A percentile compares a stretch with the other conserved stretches of the same genome.
These are phyloP conservation scores for Monosporascus sp. DNA, from an alignment of 2,329 filamentous ascomycete species.

Conservation along the genomic window DNA sequence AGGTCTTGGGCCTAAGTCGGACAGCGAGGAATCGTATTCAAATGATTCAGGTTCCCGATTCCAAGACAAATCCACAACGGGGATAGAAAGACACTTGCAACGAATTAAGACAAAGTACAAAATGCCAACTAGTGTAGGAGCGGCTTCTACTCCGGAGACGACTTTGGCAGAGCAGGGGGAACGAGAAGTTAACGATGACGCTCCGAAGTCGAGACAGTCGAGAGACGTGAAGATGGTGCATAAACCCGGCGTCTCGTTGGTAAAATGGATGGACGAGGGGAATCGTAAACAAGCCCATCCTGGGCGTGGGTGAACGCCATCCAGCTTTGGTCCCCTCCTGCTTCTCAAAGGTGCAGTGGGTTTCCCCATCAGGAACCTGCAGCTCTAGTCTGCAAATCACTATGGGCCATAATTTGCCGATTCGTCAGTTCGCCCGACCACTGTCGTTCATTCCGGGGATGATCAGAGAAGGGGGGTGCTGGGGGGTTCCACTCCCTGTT, in stretches of 20 bases:
- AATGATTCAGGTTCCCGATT: not conserved
- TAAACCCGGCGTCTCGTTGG: too few species aligned
- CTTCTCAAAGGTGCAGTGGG: not conserved
- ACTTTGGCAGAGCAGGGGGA: not conserved
- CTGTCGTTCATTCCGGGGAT: too few species aligned
- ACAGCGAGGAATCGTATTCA: not conserved
- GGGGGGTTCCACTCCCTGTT: too few species aligned
- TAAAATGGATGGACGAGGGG: not conserved
- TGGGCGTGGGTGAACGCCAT: not conserved
- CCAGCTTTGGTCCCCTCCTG: not conserved
- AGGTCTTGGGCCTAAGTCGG: not conserved
- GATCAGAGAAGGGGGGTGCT: too few species aligned
- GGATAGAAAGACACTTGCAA: not conserved
- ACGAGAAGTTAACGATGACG: not conserved
- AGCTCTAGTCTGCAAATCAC: not conserved
- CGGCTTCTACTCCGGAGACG: not conserved
- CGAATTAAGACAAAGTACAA: not conserved
- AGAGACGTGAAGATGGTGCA: not conserved
- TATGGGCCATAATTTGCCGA: not conserved
- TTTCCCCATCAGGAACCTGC: not conserved
- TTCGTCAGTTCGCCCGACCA: too few species aligned
- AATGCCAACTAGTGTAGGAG: not conserved
- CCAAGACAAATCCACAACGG: not conserved
- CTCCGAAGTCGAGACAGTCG: not conserved
- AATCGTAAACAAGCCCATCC: not conserved